phyloP scores from a whole-genome alignment of 2,329 filamentous ascomycete genomes.

The Penicillium psychrosexuale region DNA sequence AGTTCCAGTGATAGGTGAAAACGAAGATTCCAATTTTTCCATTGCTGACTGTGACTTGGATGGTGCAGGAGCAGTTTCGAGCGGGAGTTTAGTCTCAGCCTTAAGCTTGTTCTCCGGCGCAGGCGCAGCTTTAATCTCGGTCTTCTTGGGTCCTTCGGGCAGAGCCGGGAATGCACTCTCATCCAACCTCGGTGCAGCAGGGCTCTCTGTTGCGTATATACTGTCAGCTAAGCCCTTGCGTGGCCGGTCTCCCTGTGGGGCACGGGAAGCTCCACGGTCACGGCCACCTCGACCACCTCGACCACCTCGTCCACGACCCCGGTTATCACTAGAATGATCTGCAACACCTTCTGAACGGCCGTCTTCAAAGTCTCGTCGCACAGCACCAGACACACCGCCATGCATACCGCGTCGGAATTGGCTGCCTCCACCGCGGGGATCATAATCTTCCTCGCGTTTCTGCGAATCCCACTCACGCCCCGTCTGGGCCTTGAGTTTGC shows the following conservation, averaged over 20 bases:
- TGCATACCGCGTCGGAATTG: constrained; percentile 51
- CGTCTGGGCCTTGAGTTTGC: constrained; percentile 57
- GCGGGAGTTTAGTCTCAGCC: background rate
- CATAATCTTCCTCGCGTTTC: constrained; percentile 57
- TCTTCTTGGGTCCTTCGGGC: constrained; percentile 26
- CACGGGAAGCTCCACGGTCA: constrained; percentile 26
- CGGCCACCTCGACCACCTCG: constrained; percentile 26
- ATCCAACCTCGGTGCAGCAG: constrained; percentile 23
- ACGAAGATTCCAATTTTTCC: constrained; percentile 26
- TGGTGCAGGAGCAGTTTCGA: background rate
- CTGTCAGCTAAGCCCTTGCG: constrained; percentile 18
- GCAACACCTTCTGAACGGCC: constrained; percentile 23
- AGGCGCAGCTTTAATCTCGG: constrained; percentile 7
- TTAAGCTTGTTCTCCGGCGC: background rate
- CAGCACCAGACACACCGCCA: constrained; percentile 47
- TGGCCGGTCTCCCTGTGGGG: constrained; percentile 23
- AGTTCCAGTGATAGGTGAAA: constrained; percentile 31
- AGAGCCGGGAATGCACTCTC: constrained; percentile 39
- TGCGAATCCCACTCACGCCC: constrained; percentile 63
- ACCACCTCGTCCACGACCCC: constrained; percentile 30
- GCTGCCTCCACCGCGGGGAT: constrained; percentile 41
- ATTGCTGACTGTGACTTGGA: constrained; percentile 10
- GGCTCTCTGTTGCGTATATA: constrained; percentile 10
- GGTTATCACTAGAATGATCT: constrained; percentile 24
- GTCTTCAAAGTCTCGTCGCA: constrained; percentile 31